A percentile compares a stretch with the other conserved stretches of the same genome.
phyloP scores from a whole-genome alignment of 2,329 filamentous ascomycete genomes.

The Epichloe coenophiala region DNA sequence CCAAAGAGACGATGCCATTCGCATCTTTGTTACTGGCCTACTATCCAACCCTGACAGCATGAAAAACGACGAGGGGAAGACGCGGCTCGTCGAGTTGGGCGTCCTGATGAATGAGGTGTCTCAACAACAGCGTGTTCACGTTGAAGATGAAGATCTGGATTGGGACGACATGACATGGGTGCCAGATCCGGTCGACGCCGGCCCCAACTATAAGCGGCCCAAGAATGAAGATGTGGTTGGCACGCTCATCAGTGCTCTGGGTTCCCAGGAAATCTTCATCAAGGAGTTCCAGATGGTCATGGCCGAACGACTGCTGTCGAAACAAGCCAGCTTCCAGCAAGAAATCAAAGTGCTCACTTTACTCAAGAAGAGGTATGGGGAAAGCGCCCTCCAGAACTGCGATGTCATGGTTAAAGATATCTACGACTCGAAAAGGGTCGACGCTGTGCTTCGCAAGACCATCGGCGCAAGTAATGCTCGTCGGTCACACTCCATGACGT shows the following conservation, averaged over 20 bases:
- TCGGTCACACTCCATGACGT: constrained; percentile 20
- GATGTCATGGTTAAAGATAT: constrained; percentile 97
- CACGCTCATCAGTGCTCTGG: constrained; percentile 76
- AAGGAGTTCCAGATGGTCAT: constrained; percentile 85
- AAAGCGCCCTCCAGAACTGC: constrained; percentile 74
- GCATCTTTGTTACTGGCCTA: constrained; percentile 62
- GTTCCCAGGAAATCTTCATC: constrained; percentile 83
- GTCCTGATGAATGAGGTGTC: constrained; percentile 49
- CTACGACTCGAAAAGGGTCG: constrained; percentile 64
- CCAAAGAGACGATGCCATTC: constrained; percentile 63
- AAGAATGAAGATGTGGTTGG: constrained; percentile 86
- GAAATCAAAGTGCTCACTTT: constrained; percentile 74
- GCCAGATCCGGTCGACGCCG: constrained; percentile 85
- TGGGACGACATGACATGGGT: constrained; percentile 92
- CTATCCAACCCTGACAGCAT: constrained; percentile 46
- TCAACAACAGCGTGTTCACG: constrained; percentile 36
- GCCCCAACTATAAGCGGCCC: constrained; percentile 79
- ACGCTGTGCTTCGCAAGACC: constrained; percentile 47
- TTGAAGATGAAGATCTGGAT: constrained; percentile 59
- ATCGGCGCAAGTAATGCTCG: constrained; percentile 9
- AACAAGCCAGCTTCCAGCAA: constrained; percentile 58
- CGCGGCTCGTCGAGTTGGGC: constrained; percentile 53
- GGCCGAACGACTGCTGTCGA: constrained; percentile 63
- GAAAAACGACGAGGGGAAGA: constrained; percentile 31
- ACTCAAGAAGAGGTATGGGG: constrained; percentile 78